A percentile compares a stretch with the other conserved stretches of the same genome.
phyloP scores from a whole-genome alignment of 1,139 yeast genomes.

The Hansenula lynferdii region DNA sequence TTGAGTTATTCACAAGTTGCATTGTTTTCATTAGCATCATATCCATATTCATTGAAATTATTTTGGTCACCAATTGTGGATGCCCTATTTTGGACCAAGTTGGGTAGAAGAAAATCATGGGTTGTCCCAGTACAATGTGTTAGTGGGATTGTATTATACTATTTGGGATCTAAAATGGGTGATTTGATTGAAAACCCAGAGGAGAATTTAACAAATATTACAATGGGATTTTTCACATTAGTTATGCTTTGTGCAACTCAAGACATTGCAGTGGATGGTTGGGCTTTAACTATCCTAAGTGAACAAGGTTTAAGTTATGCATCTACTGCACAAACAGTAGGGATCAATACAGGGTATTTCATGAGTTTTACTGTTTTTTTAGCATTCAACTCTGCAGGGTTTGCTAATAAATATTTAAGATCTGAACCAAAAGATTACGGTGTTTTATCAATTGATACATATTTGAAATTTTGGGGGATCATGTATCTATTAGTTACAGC shows the following conservation, averaged over 20 bases:
- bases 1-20: slow-evolving; percentile 87
- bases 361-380: slow-evolving; percentile 85
- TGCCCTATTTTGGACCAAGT: slow-evolving; percentile 58
- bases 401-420: slow-evolving; percentile 81
- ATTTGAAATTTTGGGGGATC: slow-evolving; percentile 75
- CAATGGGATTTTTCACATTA: slow-evolving; percentile 63
- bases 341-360: slow-evolving; percentile 91
- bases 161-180: slow-evolving; percentile 59
- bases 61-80: slow-evolving; percentile 97
- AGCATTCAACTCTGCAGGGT: slow-evolving; percentile 88
- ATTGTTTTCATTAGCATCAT: slow-evolving; percentile 83
- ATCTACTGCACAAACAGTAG: slow-evolving; percentile 95
- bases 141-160: slow-evolving; percentile 63
- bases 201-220: slow-evolving; percentile 48
- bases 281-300: slow-evolving; percentile 90
- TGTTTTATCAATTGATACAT: slow-evolving; percentile 65
- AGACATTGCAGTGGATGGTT: slow-evolving; percentile 98
- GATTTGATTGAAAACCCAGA: slow-evolving; percentile 51
- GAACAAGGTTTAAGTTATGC: slow-evolving; percentile 85
- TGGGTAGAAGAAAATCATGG: slow-evolving; percentile 93
- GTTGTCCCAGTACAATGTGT: slow-evolving; percentile 84
- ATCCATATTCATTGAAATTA: slow-evolving; percentile 88
- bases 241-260: slow-evolving; percentile 95
- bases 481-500: slow-evolving; percentile 65
- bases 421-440: slow-evolving; percentile 57